Evolutionary conservation across 352 stramenopile genomes (phyloP), one percentile per base, ranked within the genome.

Genomic region (Phytophthora hibernalis): DNA sequence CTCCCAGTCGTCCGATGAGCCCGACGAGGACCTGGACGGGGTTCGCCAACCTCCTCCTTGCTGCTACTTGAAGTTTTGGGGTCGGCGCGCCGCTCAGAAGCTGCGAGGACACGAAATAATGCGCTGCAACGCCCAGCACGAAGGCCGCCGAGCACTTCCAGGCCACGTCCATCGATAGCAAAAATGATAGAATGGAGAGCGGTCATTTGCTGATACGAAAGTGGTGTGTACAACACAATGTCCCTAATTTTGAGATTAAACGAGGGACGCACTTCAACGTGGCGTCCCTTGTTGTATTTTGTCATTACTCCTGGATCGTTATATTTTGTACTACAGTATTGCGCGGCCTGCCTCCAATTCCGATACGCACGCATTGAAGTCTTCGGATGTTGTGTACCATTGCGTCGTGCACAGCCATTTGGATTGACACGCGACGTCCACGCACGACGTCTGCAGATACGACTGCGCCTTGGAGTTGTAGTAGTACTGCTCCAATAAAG

Each of bases 91-190:
- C 70, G 12, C 48, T 55, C 24, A 76, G 61, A 10, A 88, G 54
- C 26, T 87, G 75, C 1, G 64, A 65, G 3, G 68, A 76, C 24
- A 89, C 61, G 40, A 83, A 63, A 55, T 92, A 92, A 51, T 93
- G 82, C 61, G 86, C 81, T 35, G 81, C 86, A 2, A 68, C 82
- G 53, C 86, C 86, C 44, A 94, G 66, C 65, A 90, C 59, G 70
- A 94, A 94, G 63, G 86, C 86, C 44, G 61, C 72, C 40, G 84
- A 83, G 71, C 83, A 92, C 74, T 94, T 94, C 86, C 86, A 94
- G 26, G 72, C 76, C 20, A 92, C 33, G 56, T 94, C 83, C 75
- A 80, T 75, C 16, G 20, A 28, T 16, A n/a, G 11, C 5, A 16
- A 48, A 44, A 45, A 45, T 45, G 16, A 24, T 45, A 24, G 18